Base-by-base conservation (phyloP, 129 eudicot genomes). In the Artemisia tridentata region DNA sequence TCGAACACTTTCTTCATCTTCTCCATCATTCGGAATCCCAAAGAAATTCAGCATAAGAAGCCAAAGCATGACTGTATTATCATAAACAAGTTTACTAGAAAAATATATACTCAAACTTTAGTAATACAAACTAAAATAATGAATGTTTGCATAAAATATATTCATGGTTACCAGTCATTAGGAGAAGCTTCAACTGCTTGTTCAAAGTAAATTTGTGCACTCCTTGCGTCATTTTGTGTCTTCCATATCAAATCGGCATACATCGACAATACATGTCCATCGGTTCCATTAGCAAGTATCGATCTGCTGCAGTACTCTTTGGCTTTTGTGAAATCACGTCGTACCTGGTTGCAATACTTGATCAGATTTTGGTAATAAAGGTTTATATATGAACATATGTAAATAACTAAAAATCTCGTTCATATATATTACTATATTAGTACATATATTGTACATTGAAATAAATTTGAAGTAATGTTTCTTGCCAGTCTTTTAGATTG, bases 231-330 rank as follows among this genome's bases (percentile, higher is more conserved):
- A 1, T 60, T 60, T 14, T 60, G 65, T 60, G 65, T 60, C 45
- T 60, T 41, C 65, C 65, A 60, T 23, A 60, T 60, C 65, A 60
- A 21, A 6, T 60, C 65, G 3, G 65, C 65, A 27, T 60, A 60
- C 65, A 60, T 60, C 14, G 45, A 27, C 46, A 60, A 60, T 3
- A 60, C 19, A 60, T 29, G 27, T 29, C 65, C 65, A 17, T 27
- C 65, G 1, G 10, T 27, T 13, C 17, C 43, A 60, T 60, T 27
- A 12, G 65, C 45, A 21, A 60, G 0, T 27, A 60, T 60, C 4
- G 65, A 60, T 60, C 46, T 60, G 65, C 41, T 60, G 11, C 46
- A 60, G 6, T 60, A 60, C n/a, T 60, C 46, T 20, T 60, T 6
- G 0, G 45, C 31, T 14, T 60, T 60, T 12, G 65, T 60, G 14